These are phyloP conservation scores for Hibiscus tridactylites DNA, from an alignment of 345 rosid genomes.

Conservation along the genomic window DNA sequence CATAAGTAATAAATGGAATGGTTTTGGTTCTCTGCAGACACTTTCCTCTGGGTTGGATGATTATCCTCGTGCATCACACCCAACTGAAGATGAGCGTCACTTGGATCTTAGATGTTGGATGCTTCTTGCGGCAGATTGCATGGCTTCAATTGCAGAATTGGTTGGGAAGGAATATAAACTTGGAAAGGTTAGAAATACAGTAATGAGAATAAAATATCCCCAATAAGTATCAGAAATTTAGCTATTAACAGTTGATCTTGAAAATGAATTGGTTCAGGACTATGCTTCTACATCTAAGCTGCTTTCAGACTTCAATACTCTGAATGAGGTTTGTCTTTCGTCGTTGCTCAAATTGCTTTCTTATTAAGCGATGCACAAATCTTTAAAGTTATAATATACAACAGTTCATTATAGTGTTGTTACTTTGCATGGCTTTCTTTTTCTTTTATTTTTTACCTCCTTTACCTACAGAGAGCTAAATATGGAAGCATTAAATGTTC, in stretches of 20 bases:
- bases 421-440: neutral
- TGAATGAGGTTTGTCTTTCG: slow-evolving; percentile 57
- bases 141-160: slow-evolving; percentile 58
- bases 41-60: slow-evolving; percentile 86
- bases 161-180: slow-evolving; percentile 26
- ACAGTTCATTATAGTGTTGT: neutral
- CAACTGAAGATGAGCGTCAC: slow-evolving; percentile 80
- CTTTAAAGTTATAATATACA: neutral
- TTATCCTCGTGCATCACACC: slow-evolving; percentile 95
- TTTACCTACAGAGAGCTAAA: neutral
- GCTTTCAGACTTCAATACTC: slow-evolving; percentile 67
- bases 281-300: slow-evolving; percentile 48
- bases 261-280: slow-evolving; percentile 38
- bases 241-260: slow-evolving; percentile 8
- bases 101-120: slow-evolving; percentile 96
- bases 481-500: neutral
- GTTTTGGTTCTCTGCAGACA: slow-evolving; percentile 34
- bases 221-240: neutral
- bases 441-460: no score
- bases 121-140: slow-evolving; percentile 85
- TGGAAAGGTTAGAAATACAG: slow-evolving; percentile 33
- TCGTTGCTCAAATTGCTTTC: neutral
- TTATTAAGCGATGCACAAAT: neutral
- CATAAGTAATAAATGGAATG: slow-evolving; percentile 9
- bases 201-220: neutral